Base-by-base conservation (phyloP, 306 rosid species). In the Glycine soja region DNA sequence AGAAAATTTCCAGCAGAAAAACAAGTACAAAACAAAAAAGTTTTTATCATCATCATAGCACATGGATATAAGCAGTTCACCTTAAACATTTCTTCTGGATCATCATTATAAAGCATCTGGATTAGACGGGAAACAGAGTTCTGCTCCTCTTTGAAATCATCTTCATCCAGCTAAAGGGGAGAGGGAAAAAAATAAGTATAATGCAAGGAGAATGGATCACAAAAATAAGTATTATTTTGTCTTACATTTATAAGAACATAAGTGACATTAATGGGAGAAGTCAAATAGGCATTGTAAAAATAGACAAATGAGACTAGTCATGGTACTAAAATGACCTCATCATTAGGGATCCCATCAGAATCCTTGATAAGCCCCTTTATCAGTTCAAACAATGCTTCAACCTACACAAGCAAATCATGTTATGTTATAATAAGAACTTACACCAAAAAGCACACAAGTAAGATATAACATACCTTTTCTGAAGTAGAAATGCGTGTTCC, bases 131-230 rank as follows among this genome's bases (percentile, higher is more conserved):
- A 83, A 79, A 92, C 97, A 84, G 97, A 92, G 86, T 91, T 92
- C 81, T 93, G 99, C 87, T 96, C 98, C 90, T 96, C 99, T 65
- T 89, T 88, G 89, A 96, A 96, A 88, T 96, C 99, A 43, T 96
- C 99, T 90, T 96, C 99, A 79, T 96, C 99, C 81, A 90, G 50
- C 99, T 91, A 78, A 24, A 11, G 12, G 62, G 46, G 4, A 50
- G 70, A 15, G 16, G 19, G 45, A 15, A 38, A 47, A 19, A 57
- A 32, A 54, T 16, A 16, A 56, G 18, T 64, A 63, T 18, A 58
- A 46, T 9, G 68, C 2, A 58, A 48, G 59, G 63, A 30, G n/a
- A 66, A 50, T 52, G 74, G 65, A 72, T 66, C 56, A 65, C 10
- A 52, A 57, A 74, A 64, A 51, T 45, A 70, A 24, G 38, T 24